phyloP scores from a whole-genome alignment of 257 asterid genomes.

The Fraxinus excelsior region DNA sequence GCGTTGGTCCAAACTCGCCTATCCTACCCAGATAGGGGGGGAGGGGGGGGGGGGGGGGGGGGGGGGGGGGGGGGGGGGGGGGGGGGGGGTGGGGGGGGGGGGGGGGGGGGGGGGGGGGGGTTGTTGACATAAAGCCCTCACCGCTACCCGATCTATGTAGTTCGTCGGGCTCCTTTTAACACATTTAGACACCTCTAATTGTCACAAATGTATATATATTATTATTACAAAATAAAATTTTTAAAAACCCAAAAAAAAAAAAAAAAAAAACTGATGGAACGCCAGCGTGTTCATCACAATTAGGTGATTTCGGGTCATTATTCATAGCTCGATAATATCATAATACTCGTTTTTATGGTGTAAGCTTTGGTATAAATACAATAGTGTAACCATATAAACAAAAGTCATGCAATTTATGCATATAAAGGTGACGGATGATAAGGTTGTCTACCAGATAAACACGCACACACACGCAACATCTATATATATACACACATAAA shows the following conservation, averaged over 20 bases:
- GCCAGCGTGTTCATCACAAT: background rate
- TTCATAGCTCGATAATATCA: background rate
- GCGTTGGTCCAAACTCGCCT: too few relatives aligned
- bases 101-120: too few relatives aligned
- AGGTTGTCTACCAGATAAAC: conserved; percentile 14
- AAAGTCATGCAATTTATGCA: conserved; percentile 34
- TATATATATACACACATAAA: background rate
- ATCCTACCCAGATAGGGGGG: too few relatives aligned
- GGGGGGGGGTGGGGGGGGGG: too few relatives aligned
- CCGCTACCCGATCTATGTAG: too few relatives aligned
- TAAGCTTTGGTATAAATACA: background rate
- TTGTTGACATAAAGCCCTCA: too few relatives aligned
- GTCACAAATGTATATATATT: background rate
- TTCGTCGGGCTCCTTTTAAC: too few relatives aligned
- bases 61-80: too few relatives aligned
- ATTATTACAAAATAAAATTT: background rate
- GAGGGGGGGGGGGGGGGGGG: too few relatives aligned
- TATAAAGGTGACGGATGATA: conserved; percentile 23
- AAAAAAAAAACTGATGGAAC: background rate
- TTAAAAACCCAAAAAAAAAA: too few relatives aligned
- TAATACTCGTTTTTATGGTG: background rate
- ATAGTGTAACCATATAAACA: background rate
- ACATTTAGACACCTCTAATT: too few relatives aligned
- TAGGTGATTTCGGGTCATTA: background rate
- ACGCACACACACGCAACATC: conserved; percentile 13